Percentiles rank a stretch among this genome's conserved stretches.
Evolutionary conservation across 2,329 filamentous ascomycete species (phyloP).

Genomic region (Ophiostoma sp.): DNA sequence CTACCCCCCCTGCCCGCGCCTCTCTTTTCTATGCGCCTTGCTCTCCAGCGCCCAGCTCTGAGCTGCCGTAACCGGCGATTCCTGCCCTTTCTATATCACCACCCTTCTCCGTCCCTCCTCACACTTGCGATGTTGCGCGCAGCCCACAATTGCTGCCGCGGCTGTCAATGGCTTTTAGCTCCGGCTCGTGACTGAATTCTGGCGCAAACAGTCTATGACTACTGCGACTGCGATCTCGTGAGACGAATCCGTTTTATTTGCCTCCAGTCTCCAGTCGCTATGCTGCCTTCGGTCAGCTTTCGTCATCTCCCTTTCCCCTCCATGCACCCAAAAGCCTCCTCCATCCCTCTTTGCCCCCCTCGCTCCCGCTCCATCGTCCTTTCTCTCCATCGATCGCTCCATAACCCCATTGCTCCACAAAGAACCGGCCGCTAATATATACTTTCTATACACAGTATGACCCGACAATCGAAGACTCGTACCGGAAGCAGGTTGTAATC

Average conservation of each 20-base stretch:
- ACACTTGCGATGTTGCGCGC: background rate
- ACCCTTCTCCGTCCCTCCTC: background rate
- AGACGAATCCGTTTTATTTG: background rate
- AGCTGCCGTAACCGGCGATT: background rate
- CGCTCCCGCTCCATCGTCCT: background rate
- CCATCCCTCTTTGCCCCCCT: background rate
- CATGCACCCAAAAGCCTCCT: background rate
- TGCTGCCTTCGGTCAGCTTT: background rate
- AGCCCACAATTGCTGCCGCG: background rate
- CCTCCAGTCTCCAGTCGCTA: background rate
- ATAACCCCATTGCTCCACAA: background rate
- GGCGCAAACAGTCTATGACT: background rate
- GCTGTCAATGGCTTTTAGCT: background rate
- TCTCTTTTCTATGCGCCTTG: background rate
- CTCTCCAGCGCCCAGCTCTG: background rate
- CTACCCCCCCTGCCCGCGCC: background rate
- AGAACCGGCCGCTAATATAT: conserved; percentile 15
- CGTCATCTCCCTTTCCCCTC: background rate
- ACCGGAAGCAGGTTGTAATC: conserved; percentile 86
- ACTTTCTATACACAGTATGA: conserved; percentile 56
- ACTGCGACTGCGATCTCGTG: background rate
- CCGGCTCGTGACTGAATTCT: background rate
- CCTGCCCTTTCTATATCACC: background rate
- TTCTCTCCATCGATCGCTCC: background rate
- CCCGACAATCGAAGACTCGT: conserved; percentile 83